Evolutionary conservation across 2,329 filamentous ascomycete species (phyloP).

Genomic region (Xylaria sp.): DNA sequence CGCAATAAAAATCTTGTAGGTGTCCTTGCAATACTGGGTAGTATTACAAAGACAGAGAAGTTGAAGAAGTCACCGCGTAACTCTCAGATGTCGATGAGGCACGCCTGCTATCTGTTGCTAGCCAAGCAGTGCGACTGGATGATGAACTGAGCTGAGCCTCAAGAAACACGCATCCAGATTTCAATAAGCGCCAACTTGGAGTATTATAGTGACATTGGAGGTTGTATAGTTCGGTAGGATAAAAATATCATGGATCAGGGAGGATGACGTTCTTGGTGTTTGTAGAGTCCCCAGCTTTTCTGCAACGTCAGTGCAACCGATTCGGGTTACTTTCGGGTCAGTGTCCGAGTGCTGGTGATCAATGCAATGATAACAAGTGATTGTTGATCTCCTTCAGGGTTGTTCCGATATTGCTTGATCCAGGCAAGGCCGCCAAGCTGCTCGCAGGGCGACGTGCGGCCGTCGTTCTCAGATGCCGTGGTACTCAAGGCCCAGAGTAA

Average conservation of each 20-base stretch:
- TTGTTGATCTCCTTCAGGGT: constrained; percentile 32
- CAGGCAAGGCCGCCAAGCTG: constrained; percentile 26
- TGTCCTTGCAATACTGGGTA: constrained; percentile 15
- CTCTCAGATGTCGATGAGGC: constrained; percentile 8
- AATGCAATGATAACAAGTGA: constrained; percentile 27
- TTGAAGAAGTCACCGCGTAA: constrained; percentile 20
- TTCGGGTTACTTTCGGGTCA: constrained; percentile 32
- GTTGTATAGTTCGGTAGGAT: constrained; percentile 19
- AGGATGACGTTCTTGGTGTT: constrained; percentile 32
- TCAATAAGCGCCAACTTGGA: constrained; percentile 2
- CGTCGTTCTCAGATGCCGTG: constrained; percentile 4
- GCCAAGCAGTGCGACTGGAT: constrained; percentile 11
- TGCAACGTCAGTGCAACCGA: constrained; percentile 32
- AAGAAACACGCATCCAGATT: constrained; percentile 14
- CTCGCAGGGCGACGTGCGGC: constrained; percentile 28
- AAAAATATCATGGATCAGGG: constrained; percentile 26
- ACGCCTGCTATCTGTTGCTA: constrained; percentile 18
- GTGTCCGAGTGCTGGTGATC: constrained; percentile 33
- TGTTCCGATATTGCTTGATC: constrained; percentile 37
- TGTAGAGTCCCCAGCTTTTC: constrained; percentile 22
- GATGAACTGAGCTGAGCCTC: constrained; percentile 14
- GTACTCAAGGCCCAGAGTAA: constrained; percentile 4
- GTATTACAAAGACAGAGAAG: constrained; percentile 8
- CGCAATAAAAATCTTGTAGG: constrained; percentile 12
- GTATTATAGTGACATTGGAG: constrained; percentile 23